Evolutionary conservation across 257 asterid genomes (phyloP), one percentile per base, ranked within the genome.

Genomic region (Leonotis leonurus): DNA sequence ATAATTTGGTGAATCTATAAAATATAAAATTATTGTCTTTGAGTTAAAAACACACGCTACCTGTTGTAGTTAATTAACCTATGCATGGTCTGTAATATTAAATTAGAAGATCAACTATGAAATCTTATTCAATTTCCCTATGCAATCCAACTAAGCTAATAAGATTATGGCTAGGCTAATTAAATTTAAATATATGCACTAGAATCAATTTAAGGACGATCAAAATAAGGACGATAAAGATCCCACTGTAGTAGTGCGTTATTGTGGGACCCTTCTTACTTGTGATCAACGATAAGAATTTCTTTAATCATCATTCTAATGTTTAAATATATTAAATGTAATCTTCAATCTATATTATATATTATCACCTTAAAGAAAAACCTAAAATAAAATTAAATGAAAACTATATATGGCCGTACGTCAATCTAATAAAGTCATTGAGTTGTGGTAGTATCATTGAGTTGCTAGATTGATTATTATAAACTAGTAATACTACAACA

Each of bases 341-440:
- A 36, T 50, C 44, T 62, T 37, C 51, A 20, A 50, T 9, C 25
- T 13, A 25, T 51, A 51, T 36, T 25, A 10, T 36, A 64, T 52
- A 39, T 64, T 64, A 64, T 50, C 69, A 36, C 24, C 39, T 24
- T 8, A 36, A 22, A 24, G 13, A 25, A 50, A 49, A 21, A 50
- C n/a, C n/a, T n/a, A n/a, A n/a, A n/a, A n/a, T n/a, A n/a, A n/a
- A n/a, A n/a, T n/a, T n/a, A n/a, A n/a, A n/a, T n/a, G 29, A 50
- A 63, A 61, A 18, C 32, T 12, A 63, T 13, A 21, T 32, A n/a
- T 36, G 60, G 44, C 71, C 64, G 71, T n/a, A n/a, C n/a, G n/a
- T n/a, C n/a, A n/a, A n/a, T 66, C 55, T 11, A 26, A 37, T 36
- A 37, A 51, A 13, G 5, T 22, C 10, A 12, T 3, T 3, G 3